Base-by-base conservation (phyloP, 352 stramenopile species). In the Globisporangium echinulatum region DNA sequence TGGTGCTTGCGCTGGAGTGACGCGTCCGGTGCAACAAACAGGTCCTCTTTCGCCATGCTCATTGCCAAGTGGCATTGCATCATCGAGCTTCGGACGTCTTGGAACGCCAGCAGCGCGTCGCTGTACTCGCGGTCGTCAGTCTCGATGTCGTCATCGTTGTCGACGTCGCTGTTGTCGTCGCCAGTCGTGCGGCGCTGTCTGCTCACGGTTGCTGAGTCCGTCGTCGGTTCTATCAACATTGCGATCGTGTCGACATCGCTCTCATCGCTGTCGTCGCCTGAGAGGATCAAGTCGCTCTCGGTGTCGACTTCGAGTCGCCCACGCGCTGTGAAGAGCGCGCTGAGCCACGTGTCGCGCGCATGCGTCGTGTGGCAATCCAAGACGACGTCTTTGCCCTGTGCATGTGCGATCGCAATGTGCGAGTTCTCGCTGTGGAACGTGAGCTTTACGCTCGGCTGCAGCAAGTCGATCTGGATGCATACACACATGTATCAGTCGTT, bases 361-460 rank as follows among this genome's bases (percentile, higher is more conserved):
- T 54, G 14, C 0, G 72, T 70, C 10, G 76, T 81, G 5, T 67
- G 65, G 56, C 83, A 90, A 38, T 88, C 69, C 11, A 90, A 68
- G 8, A 85, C 58, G 1, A 59, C 75, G 57, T 82, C 69, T 7
- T 68, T 68, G 14, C 74, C 38, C 9, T 40, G 47, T 37, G 81
- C 60, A 38, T 71, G 68, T 0, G 67, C 63, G 63, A 92, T 77
- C 5, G 69, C 78, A 17, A 92, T 61, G 56, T 86, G 61, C 14
- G 79, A 73, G 40, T 88, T 69, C 6, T 85, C 70, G 14, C 77
- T 75, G 40, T 79, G 74, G 66, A 92, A 92, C 36, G 74, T 76
- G 38, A 92, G 62, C 52, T 78, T 75, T 7, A 88, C 67, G 37
- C 17, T 75, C 25, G 58, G 44, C 49, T 88, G 76, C 15, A 79